Evolutionary conservation across 1,139 yeast genomes (phyloP), one percentile per base, ranked within the genome.

Genomic region (Pneumocystis jirovecii): DNA sequence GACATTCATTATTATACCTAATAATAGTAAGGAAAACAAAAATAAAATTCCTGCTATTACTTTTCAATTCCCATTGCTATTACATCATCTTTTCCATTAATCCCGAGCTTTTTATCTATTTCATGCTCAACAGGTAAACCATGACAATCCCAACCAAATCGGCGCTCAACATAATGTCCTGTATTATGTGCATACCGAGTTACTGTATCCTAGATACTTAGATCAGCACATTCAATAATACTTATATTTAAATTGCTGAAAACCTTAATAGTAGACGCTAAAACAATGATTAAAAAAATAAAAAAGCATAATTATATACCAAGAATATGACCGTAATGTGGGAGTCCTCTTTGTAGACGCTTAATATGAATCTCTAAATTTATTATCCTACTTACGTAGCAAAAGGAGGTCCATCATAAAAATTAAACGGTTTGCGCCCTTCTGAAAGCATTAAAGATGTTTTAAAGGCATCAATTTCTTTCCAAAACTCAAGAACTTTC

Each of bases 131-230:
- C 91, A 64, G 99, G 99, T 71, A 93, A 84, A 66, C 99, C 99
- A 76, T 93, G 99, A 66, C 98, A 93, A 78, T 93, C 99, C 99
- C 99, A 93, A 68, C 99, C 99, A 70, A 95, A 93, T 74, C 97
- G 84, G 79, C 99, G 88, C 77, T 89, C 96, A 62, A 93, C 98
- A 72, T 87, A 89, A 77, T 84, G 87, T 21, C 98, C 98, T 71
- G 88, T 91, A 97, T 93, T 93, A 70, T 96, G 88, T 66, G 98
- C 97, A 75, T 90, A 93, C 75, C 99, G 85, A 66, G 98, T 98
- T 67, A 93, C 91, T 70, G 93, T 89, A 79, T 93, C 99, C 81
- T 70, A 64, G 35, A 66, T 15, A 15, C 6, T 2, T 1, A 12
- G 2, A 50, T 50, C 25, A 50, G 7, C 37, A 5, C 3, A 2